These are phyloP conservation scores for Nannizzia gypsea DNA, from an alignment of 2,329 filamentous ascomycete species.

Conservation along the genomic window DNA sequence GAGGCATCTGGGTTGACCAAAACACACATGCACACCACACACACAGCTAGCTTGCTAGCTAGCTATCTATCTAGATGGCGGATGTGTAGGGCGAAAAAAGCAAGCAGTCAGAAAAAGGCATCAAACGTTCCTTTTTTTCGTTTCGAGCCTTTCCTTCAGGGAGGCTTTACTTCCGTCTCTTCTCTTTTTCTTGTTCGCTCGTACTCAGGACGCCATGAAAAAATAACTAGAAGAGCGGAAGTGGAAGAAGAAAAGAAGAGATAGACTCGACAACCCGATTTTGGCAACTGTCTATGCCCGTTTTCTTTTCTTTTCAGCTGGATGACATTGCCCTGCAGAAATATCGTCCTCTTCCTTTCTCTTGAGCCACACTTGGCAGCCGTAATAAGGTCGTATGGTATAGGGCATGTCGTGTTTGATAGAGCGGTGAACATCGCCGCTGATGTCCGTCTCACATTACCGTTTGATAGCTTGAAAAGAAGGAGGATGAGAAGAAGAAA, in stretches of 20 bases:
- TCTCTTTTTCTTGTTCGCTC: neutral
- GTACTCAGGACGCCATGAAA: neutral
- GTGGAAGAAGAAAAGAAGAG: neutral
- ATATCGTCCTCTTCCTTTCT: neutral
- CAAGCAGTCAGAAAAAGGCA: neutral
- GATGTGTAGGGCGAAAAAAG: slow-evolving; percentile 1
- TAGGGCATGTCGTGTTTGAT: neutral
- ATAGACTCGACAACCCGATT: neutral
- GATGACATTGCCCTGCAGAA: neutral
- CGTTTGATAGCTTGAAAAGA: neutral
- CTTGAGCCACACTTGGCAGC: neutral
- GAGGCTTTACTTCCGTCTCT: neutral
- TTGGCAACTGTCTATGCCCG: neutral
- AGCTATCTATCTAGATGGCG: neutral
- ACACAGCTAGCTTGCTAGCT: neutral
- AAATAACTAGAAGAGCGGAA: no score
- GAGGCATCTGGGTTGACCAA: neutral
- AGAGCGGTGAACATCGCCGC: neutral
- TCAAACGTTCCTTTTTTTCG: neutral
- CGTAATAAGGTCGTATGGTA: neutral
- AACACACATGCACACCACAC: no score
- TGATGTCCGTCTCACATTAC: neutral
- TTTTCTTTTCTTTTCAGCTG: neutral
- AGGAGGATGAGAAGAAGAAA: neutral
- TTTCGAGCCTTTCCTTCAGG: neutral